Percentiles rank a stretch among this genome's conserved stretches.
Conservation (phyloP, 441 rosid genomes). For the Flueggea neowawraea region DNA sequence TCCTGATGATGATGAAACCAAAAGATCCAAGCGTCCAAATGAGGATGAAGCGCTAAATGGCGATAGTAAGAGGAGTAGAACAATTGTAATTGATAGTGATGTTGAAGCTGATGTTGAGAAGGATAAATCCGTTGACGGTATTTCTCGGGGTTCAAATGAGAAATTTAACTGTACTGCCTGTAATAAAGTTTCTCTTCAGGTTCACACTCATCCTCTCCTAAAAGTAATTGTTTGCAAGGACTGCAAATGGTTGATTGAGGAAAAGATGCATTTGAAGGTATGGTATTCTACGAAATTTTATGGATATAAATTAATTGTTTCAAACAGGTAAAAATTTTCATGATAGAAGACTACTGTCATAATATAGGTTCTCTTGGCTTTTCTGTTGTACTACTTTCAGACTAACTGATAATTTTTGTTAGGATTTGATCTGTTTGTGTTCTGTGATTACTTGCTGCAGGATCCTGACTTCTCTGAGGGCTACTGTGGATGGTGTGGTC, state of each 20-base stretch:
- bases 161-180: slow-evolving; percentile 84
- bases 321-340: background rate
- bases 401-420: background rate
- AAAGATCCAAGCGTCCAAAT: slow-evolving; percentile 39
- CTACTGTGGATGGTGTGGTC: slow-evolving; percentile 97
- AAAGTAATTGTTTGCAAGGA: slow-evolving; percentile 86
- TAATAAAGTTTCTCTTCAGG: slow-evolving; percentile 55
- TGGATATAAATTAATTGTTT: slow-evolving; percentile 3
- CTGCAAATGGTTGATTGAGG: slow-evolving; percentile 76
- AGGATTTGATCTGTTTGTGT: background rate
- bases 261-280: slow-evolving; percentile 71
- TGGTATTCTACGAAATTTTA: slow-evolving; percentile 20
- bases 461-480: slow-evolving; percentile 63
- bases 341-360: background rate
- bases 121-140: slow-evolving; percentile 22
- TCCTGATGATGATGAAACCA: slow-evolving; percentile 28
- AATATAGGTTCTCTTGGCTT: too few relatives aligned
- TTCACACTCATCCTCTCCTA: slow-evolving; percentile 79
- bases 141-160: slow-evolving; percentile 31
- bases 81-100: slow-evolving; percentile 37
- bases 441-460: slow-evolving; percentile 30
- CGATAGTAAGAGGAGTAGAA: slow-evolving; percentile 43
- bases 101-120: slow-evolving; percentile 39
- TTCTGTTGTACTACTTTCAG: background rate
- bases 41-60: slow-evolving; percentile 35